Conservation (phyloP, 805 yeast genomes). For the Nakazawaea sp. region DNA sequence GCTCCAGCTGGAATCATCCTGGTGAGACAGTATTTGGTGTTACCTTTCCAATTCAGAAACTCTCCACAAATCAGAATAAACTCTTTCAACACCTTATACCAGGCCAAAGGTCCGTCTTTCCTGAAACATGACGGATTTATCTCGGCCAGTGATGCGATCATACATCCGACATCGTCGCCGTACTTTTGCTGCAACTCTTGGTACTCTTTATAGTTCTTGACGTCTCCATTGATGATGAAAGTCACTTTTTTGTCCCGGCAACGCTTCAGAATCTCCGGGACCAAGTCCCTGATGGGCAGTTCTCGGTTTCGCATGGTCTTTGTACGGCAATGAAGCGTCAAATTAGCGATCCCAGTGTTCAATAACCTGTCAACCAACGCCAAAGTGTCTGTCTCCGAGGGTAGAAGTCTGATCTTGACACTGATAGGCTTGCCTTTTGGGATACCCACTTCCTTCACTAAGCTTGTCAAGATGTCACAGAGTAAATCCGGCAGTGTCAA, state of each 20-base stretch:
- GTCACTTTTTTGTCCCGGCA: slow-evolving; percentile 60
- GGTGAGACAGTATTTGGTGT: slow-evolving; percentile 74
- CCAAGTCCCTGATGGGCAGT: slow-evolving; percentile 64
- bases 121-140: slow-evolving; percentile 74
- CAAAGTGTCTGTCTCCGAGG: slow-evolving; percentile 53
- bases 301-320: slow-evolving; percentile 85
- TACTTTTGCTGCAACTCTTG: slow-evolving; percentile 40
- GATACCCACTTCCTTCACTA: slow-evolving; percentile 76
- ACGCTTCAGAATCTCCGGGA: slow-evolving; percentile 52
- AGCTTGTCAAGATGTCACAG: slow-evolving; percentile 54
- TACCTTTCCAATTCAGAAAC: slow-evolving; percentile 58
- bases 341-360: slow-evolving; percentile 74
- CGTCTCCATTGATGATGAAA: slow-evolving; percentile 77
- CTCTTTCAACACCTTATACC: slow-evolving; percentile 50
- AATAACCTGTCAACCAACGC: slow-evolving; percentile 50
- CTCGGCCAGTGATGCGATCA: slow-evolving; percentile 93
- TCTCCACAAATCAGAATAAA: slow-evolving; percentile 45
- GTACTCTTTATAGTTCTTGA: slow-evolving; percentile 50
- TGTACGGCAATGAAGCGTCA: slow-evolving; percentile 91
- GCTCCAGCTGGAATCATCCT: slow-evolving; percentile 57
- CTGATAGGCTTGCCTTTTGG: slow-evolving; percentile 77
- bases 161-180: slow-evolving; percentile 68
- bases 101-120: slow-evolving; percentile 32
- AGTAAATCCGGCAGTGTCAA: slow-evolving; percentile 74
- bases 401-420: slow-evolving; percentile 81